phyloP scores from a whole-genome alignment of 2,329 filamentous ascomycete genomes.

The Cryoendolithus antarcticus region DNA sequence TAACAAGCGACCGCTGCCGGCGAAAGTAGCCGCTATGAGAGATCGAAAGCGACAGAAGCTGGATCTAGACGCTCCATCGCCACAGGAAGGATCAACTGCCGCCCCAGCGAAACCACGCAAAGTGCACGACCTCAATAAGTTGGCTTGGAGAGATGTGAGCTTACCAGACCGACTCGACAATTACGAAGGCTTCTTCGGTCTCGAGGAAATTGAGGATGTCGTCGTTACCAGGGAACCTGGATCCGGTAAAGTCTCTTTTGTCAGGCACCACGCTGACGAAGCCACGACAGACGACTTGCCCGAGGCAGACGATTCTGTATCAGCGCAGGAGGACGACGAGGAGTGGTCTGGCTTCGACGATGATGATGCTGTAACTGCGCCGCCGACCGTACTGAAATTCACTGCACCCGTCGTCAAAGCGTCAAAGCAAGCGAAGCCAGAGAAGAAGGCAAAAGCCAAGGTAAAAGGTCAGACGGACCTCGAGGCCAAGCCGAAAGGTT shows the following conservation, averaged over 20 bases:
- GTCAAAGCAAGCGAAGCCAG: constrained; percentile 15
- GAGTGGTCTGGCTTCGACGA: constrained; percentile 54
- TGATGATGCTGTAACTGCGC: constrained; percentile 16
- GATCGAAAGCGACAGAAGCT: constrained; percentile 33
- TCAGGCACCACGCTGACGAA: constrained; percentile 10
- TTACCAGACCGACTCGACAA: constrained; percentile 70
- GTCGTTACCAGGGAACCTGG: constrained; percentile 54
- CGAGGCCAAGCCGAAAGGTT: not conserved
- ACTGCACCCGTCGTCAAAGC: constrained; percentile 11
- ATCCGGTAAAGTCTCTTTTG: constrained; percentile 38
- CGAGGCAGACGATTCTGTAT: constrained; percentile 19
- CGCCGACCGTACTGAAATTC: constrained; percentile 11
- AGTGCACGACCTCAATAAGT: constrained; percentile 31
- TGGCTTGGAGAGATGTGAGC: constrained; percentile 52
- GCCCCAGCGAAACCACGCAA: constrained; percentile 8
- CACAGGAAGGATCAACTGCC: not conserved
- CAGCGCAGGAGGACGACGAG: constrained; percentile 28
- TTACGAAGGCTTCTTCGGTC: constrained; percentile 82
- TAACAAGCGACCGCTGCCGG: constrained; percentile 25
- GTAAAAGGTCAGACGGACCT: constrained; percentile 4
- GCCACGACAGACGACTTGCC: constrained; percentile 1
- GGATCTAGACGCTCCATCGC: constrained; percentile 9
- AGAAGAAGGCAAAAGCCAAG: constrained; percentile 13
- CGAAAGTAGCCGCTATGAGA: constrained; percentile 29
- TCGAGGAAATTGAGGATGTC: constrained; percentile 87